Evolutionary conservation across 805 yeast genomes (phyloP).

Genomic region (Saturnispora sekii): DNA sequence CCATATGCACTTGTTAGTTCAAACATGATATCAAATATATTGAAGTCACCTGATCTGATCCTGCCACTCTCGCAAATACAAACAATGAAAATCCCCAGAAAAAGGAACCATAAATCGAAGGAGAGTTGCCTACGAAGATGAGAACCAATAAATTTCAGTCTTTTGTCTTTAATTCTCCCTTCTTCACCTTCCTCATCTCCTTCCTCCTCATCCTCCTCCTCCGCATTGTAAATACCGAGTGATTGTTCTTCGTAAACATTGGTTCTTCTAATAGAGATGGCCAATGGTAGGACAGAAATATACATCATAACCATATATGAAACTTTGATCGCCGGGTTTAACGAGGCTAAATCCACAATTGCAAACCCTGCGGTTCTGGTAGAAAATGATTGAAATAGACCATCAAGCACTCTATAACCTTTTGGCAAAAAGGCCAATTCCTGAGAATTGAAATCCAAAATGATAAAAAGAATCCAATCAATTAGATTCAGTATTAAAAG

Average conservation of each 20-base stretch:
- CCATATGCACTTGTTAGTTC: constrained; percentile 95
- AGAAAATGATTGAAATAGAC: constrained; percentile 82
- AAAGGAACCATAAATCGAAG: constrained; percentile 90
- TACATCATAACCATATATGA: constrained; percentile 97
- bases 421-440: constrained; percentile 45
- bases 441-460: constrained; percentile 54
- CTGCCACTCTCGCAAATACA: constrained; percentile 77
- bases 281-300: constrained; percentile 90
- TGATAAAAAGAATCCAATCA: constrained; percentile 72
- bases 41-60: constrained; percentile 43
- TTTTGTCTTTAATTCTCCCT: constrained; percentile 29
- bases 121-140: constrained; percentile 89
- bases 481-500: constrained; percentile 61
- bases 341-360: constrained; percentile 53
- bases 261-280: constrained; percentile 92
- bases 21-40: constrained; percentile 66
- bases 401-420: constrained; percentile 69
- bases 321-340: constrained; percentile 90
- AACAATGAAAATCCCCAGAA: constrained; percentile 74
- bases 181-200: constrained; percentile 27
- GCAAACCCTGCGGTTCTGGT: constrained; percentile 93
- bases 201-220: constrained; percentile 18
- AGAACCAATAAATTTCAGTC: constrained; percentile 62
- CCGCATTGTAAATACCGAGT: constrained; percentile 60
- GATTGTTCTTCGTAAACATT: constrained; percentile 98